These are phyloP conservation scores for Phtheirospermum japonicum DNA, from an alignment of 257 asterid species.

Conservation along the genomic window DNA sequence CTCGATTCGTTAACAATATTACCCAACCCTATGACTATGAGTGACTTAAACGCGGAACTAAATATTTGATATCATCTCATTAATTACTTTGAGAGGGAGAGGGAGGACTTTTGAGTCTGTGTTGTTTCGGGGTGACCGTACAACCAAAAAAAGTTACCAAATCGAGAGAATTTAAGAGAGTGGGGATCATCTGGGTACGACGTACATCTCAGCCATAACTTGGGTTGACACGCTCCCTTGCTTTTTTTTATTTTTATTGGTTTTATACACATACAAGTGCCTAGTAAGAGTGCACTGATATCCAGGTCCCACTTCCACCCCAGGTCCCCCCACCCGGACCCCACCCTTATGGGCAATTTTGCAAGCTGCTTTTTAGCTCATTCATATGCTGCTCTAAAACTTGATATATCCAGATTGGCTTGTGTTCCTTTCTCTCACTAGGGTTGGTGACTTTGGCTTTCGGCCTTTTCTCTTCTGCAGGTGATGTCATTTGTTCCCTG, in stretches of 20 bases:
- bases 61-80: too few relatives aligned
- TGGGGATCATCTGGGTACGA: neutral
- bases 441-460: slow-evolving; percentile 34
- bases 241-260: too few relatives aligned
- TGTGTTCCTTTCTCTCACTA: slow-evolving; percentile 32
- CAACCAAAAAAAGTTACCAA: neutral
- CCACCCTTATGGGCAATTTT: neutral
- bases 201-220: too few relatives aligned
- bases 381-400: neutral
- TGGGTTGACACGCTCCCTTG: too few relatives aligned
- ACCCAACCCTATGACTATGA: too few relatives aligned
- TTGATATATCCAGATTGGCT: neutral
- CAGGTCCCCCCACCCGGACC: neutral
- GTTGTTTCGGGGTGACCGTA: neutral
- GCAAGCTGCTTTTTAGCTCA: slow-evolving; percentile 25
- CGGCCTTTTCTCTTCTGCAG: slow-evolving; percentile 21
- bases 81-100: too few relatives aligned
- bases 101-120: neutral
- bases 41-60: too few relatives aligned
- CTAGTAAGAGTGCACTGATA: too few relatives aligned
- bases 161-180: slow-evolving; percentile 1
- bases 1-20: too few relatives aligned
- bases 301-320: too few relatives aligned
- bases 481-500: slow-evolving; percentile 39
- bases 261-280: too few relatives aligned